A percentile compares a stretch with the other conserved stretches of the same genome.
phyloP scores from a whole-genome alignment of 176 grass and related monocot species.

The Metroxylon sagu region DNA sequence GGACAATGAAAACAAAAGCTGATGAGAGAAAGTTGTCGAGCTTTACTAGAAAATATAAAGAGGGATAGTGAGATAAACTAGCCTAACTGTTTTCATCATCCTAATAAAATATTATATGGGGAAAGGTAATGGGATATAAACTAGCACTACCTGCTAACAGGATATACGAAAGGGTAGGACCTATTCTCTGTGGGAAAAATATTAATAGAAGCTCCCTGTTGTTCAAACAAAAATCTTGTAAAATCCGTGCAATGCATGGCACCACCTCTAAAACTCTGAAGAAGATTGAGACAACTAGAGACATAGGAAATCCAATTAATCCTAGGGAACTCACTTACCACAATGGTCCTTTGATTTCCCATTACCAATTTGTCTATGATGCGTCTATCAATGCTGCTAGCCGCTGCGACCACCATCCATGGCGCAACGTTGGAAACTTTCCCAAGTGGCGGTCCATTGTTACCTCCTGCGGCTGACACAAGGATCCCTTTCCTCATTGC shows the following conservation, averaged over 20 bases:
- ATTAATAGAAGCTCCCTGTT: constrained; percentile 18
- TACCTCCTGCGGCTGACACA: constrained; percentile 16
- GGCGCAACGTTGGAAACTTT: constrained; percentile 27
- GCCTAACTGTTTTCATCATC: too few relatives aligned
- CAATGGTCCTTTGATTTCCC: constrained; percentile 13
- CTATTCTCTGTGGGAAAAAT: constrained; percentile 1
- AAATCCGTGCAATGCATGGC: too few relatives aligned
- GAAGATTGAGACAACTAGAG: too few relatives aligned
- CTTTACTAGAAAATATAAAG: not conserved
- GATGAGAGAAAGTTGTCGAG: not conserved
- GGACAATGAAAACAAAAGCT: too few relatives aligned
- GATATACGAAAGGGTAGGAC: not conserved
- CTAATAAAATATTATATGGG: too few relatives aligned
- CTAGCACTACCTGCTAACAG: too few relatives aligned
- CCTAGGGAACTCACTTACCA: constrained; percentile 4
- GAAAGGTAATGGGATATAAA: not conserved
- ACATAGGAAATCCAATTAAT: too few relatives aligned
- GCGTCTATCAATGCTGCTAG: constrained; percentile 27
- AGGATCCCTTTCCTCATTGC: constrained; percentile 24
- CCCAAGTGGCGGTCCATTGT: not conserved
- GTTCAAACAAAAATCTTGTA: too few relatives aligned
- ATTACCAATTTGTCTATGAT: constrained; percentile 15
- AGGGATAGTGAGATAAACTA: not conserved
- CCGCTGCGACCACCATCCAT: constrained; percentile 26
- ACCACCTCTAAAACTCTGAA: too few relatives aligned